Evolutionary conservation across 257 asterid genomes (phyloP).

Genomic region (Fraxinus anomala): DNA sequence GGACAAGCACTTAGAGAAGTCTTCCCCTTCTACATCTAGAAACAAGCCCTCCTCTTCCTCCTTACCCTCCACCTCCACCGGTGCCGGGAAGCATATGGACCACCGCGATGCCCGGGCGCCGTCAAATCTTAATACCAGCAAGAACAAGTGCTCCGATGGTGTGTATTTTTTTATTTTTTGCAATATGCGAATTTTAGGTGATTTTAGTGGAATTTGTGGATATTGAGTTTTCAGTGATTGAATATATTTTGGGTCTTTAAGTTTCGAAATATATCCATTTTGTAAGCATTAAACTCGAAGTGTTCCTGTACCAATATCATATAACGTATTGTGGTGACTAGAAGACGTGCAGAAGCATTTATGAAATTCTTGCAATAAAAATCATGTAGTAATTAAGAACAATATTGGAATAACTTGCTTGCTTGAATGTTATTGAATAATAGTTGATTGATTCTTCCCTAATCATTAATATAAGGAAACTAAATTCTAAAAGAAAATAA

Average conservation of each 20-base stretch:
- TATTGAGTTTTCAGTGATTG: constrained; percentile 19
- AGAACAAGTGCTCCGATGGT: constrained; percentile 84
- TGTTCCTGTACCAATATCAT: background rate
- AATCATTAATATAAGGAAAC: no score
- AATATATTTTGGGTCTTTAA: background rate
- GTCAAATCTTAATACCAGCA: constrained; percentile 46
- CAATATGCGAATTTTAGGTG: background rate
- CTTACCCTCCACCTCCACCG: constrained; percentile 61
- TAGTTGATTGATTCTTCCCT: no score
- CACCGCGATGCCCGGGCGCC: constrained; percentile 56
- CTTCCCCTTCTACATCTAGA: constrained; percentile 81
- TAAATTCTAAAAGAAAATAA: no score
- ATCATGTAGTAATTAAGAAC: no score
- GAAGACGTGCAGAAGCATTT: background rate
- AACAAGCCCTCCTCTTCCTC: constrained; percentile 59
- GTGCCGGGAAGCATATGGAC: constrained; percentile 57
- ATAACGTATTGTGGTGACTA: background rate
- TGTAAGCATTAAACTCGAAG: background rate
- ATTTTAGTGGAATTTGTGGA: background rate
- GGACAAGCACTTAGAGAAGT: constrained; percentile 92
- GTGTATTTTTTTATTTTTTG: background rate
- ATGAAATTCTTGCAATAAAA: no score
- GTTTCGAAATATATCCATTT: background rate
- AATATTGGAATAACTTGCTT: no score
- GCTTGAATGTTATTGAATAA: no score